These are phyloP conservation scores for Apiospora saccharicola DNA, from an alignment of 2,329 filamentous ascomycete genomes.

Conservation along the genomic window DNA sequence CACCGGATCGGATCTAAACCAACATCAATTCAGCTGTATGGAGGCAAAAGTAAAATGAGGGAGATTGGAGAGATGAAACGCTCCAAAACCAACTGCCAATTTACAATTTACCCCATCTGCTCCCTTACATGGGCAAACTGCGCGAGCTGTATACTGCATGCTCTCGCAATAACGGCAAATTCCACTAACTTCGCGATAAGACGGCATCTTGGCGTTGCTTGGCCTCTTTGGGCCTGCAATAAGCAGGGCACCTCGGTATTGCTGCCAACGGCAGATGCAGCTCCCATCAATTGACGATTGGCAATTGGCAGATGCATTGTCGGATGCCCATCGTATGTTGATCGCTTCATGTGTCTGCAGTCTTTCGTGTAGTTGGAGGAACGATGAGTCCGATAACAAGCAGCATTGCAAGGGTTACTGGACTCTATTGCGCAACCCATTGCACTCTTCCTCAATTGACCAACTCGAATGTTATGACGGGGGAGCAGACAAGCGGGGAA, in stretches of 20 bases:
- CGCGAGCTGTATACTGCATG: slow-evolving; percentile 5
- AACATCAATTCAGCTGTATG: background rate
- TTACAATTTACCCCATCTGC: background rate
- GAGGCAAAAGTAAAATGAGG: background rate
- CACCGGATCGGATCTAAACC: background rate
- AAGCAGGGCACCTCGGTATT: background rate
- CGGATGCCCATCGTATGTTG: background rate
- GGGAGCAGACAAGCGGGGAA: background rate
- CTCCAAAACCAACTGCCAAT: background rate
- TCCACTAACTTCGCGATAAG: slow-evolving; percentile 2
- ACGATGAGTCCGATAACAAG: background rate
- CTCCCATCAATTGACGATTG: background rate
- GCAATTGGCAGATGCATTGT: background rate
- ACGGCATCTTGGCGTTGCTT: background rate
- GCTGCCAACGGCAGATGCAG: background rate
- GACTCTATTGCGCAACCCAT: background rate
- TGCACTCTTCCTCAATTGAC: background rate
- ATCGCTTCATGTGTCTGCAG: background rate
- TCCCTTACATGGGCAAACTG: slow-evolving; percentile 12
- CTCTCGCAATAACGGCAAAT: slow-evolving; percentile 12
- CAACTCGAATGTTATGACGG: no score
- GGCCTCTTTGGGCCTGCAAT: background rate
- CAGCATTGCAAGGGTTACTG: background rate
- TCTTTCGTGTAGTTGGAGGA: background rate
- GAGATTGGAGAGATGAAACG: slow-evolving; percentile 3